phyloP scores from a whole-genome alignment of 2,329 filamentous ascomycete species.

The Xylariaceae sp. region DNA sequence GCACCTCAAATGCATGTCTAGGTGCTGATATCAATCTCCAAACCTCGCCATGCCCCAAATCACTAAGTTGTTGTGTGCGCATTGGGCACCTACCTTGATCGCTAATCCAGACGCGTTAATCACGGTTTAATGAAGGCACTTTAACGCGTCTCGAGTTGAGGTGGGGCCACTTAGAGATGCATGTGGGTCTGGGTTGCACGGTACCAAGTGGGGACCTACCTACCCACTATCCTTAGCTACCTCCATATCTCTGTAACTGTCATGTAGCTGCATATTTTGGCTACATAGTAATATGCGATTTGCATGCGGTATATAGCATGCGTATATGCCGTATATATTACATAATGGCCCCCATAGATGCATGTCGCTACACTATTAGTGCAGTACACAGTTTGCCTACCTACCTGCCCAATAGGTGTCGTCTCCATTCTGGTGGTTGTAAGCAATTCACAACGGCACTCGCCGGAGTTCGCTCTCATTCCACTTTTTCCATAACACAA shows the following conservation, averaged over 20 bases:
- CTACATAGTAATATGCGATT: too few relatives aligned
- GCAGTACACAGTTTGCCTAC: too few relatives aligned
- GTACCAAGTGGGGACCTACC: neutral
- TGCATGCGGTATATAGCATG: too few relatives aligned
- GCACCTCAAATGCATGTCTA: slow-evolving; percentile 31
- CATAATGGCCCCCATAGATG: too few relatives aligned
- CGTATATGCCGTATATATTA: too few relatives aligned
- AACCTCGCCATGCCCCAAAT: slow-evolving; percentile 5
- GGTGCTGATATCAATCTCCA: slow-evolving; percentile 1
- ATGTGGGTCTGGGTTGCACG: neutral
- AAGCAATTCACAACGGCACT: neutral
- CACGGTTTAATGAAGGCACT: neutral
- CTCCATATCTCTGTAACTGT: too few relatives aligned
- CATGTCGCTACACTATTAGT: too few relatives aligned
- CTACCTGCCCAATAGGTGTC: too few relatives aligned
- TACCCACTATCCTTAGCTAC: neutral
- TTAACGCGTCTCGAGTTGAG: slow-evolving; percentile 12
- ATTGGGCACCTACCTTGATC: neutral
- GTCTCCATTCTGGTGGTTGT: too few relatives aligned
- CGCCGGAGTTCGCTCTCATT: neutral
- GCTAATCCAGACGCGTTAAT: slow-evolving; percentile 13
- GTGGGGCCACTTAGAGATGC: neutral
- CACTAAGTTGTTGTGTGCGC: neutral
- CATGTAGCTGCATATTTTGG: too few relatives aligned
- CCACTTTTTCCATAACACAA: neutral